phyloP scores from a whole-genome alignment of 2,329 filamentous ascomycete species.

The Trichoderma atrobrunneum region DNA sequence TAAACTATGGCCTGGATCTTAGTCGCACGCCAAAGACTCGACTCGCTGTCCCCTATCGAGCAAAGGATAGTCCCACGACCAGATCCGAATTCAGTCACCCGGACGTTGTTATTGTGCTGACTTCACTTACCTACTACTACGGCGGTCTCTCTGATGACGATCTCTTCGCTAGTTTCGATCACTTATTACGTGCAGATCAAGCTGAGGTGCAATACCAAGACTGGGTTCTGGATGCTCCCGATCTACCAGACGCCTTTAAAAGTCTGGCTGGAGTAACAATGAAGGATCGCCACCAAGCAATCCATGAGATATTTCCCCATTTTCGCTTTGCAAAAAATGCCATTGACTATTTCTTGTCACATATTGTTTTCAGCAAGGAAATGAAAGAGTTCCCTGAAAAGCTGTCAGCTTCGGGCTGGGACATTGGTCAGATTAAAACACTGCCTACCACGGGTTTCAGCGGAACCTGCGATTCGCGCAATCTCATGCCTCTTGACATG shows the following conservation, averaged over 20 bases:
- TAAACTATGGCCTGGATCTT: conserved; percentile 59
- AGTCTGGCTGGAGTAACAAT: conserved; percentile 56
- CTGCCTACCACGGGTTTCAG: conserved; percentile 64
- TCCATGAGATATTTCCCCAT: conserved; percentile 50
- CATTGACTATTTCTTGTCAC: conserved; percentile 62
- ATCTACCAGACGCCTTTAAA: conserved; percentile 37
- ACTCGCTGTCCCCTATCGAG: conserved; percentile 58
- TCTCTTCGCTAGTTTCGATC: conserved; percentile 45
- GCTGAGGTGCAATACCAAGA: conserved; percentile 47
- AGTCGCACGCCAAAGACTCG: conserved; percentile 39
- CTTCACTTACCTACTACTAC: conserved; percentile 56
- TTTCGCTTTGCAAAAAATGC: conserved; percentile 51
- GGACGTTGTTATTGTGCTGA: conserved; percentile 55
- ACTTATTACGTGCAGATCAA: conserved; percentile 52
- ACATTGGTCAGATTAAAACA: conserved; percentile 49
- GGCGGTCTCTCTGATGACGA: conserved; percentile 51
- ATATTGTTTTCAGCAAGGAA: conserved; percentile 59
- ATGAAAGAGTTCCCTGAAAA: conserved; percentile 63
- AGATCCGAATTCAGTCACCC: conserved; percentile 62
- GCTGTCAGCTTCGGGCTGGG: conserved; percentile 65
- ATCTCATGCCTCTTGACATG: conserved; percentile 56
- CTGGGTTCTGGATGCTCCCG: conserved; percentile 42
- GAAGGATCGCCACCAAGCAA: conserved; percentile 45
- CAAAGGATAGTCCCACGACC: conserved; percentile 55
- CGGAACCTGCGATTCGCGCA: conserved; percentile 63